Percentiles rank a stretch among this genome's conserved stretches.
Conservation (phyloP, 169 alveolate species). For the Plasmodium inui region DNA sequence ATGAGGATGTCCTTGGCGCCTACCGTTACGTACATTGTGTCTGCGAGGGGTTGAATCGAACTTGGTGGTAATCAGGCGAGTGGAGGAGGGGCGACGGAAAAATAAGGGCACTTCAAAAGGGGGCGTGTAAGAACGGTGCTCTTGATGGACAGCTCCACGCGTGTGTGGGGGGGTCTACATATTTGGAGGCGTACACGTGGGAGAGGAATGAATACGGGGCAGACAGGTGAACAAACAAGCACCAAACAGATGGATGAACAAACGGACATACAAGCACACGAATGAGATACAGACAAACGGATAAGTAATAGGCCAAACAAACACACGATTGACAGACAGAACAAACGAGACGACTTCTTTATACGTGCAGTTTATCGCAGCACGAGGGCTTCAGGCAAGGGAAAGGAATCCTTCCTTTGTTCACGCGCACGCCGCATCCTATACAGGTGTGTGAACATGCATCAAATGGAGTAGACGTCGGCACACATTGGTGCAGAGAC, state of each 20-base stretch:
- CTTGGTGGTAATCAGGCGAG: neutral
- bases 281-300: neutral
- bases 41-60: neutral
- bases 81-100: neutral
- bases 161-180: neutral
- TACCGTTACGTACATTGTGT: conserved; percentile 41
- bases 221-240: neutral
- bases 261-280: neutral
- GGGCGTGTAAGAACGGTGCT: neutral
- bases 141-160: neutral
- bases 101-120: neutral
- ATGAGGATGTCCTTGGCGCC: conserved; percentile 26
- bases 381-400: neutral
- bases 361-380: neutral
- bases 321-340: neutral
- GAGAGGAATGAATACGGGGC: neutral
- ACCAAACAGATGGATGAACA: neutral
- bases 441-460: neutral
- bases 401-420: neutral
- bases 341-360: neutral
- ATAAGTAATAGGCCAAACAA: neutral
- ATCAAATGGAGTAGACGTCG: neutral
- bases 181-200: neutral
- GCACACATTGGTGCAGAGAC: neutral
- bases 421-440: neutral